These are phyloP conservation scores for Astragalus glycyphyllos DNA, from an alignment of 306 rosid genomes.

Conservation along the genomic window DNA sequence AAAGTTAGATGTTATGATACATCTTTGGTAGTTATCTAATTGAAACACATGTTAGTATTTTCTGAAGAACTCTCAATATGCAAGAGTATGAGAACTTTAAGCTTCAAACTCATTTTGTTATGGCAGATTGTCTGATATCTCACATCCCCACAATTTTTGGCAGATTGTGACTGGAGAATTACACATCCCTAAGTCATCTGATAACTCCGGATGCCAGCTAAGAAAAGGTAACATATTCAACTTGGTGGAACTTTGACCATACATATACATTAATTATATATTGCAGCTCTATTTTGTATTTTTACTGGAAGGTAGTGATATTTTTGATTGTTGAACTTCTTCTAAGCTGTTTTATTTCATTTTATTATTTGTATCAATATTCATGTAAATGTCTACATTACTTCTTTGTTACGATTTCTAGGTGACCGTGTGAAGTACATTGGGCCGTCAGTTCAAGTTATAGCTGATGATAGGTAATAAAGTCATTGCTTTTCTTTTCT, in stretches of 20 bases:
- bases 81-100: too few species aligned
- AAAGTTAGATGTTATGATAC: too few species aligned
- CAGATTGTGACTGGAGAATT: conserved; percentile 66
- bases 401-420: conserved; percentile 41
- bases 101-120: too few species aligned
- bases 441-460: conserved; percentile 67
- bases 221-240: too few species aligned
- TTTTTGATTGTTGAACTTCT: conserved; percentile 5
- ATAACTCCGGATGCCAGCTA: conserved; percentile 46
- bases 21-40: too few species aligned
- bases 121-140: too few species aligned
- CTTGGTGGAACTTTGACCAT: neutral
- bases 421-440: conserved; percentile 95
- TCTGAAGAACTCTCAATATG: too few species aligned
- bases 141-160: conserved; percentile 26
- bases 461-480: conserved; percentile 76
- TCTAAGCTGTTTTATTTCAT: conserved; percentile 14
- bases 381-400: conserved; percentile 32
- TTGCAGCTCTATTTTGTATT: conserved; percentile 6
- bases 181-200: conserved; percentile 58
- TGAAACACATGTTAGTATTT: too few species aligned
- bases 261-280: neutral
- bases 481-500: conserved; percentile 25
- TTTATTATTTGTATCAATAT: conserved; percentile 21
- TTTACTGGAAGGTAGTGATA: conserved; percentile 19